Conservation (phyloP, 495 filamentous ascomycete genomes). For the Podospora australis region DNA sequence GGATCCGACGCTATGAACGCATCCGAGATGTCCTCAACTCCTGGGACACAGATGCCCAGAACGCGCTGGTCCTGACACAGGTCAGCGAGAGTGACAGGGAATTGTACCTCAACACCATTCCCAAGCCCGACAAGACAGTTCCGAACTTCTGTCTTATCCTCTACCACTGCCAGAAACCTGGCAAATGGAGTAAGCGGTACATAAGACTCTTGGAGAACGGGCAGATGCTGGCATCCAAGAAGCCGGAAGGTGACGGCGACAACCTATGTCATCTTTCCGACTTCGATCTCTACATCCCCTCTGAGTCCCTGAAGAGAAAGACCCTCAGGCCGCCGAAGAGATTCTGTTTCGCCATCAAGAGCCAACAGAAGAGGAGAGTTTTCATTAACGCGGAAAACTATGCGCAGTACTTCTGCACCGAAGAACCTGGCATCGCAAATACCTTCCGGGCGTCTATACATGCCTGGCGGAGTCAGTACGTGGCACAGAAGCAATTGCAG, state of each 20-base stretch:
- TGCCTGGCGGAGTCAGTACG: constrained; percentile 82
- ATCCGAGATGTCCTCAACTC: constrained; percentile 87
- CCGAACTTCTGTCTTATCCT: constrained; percentile 58
- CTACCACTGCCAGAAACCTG: constrained; percentile 71
- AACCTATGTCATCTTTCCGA: constrained; percentile 77
- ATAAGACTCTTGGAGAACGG: constrained; percentile 69
- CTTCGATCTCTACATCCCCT: constrained; percentile 84
- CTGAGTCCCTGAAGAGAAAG: constrained; percentile 51
- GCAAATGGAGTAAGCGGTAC: constrained; percentile 81
- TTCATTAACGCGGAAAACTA: constrained; percentile 79
- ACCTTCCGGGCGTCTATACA: constrained; percentile 66
- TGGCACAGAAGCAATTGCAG: constrained; percentile 47
- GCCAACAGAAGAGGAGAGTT: constrained; percentile 81
- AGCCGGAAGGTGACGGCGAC: constrained; percentile 56
- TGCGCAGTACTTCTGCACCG: constrained; percentile 84
- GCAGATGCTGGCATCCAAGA: constrained; percentile 70
- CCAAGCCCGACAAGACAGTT: constrained; percentile 49
- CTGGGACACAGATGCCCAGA: constrained; percentile 75
- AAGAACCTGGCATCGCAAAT: constrained; percentile 57
- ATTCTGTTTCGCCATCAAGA: constrained; percentile 83
- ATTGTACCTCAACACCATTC: constrained; percentile 45
- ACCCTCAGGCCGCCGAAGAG: constrained; percentile 70
- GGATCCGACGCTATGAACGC: constrained; percentile 78
- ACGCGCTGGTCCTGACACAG: constrained; percentile 52
- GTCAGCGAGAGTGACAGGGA: constrained; percentile 34